Evolutionary conservation across 352 stramenopile genomes (phyloP).

Genomic region (Phytopythium mirpurense): DNA sequence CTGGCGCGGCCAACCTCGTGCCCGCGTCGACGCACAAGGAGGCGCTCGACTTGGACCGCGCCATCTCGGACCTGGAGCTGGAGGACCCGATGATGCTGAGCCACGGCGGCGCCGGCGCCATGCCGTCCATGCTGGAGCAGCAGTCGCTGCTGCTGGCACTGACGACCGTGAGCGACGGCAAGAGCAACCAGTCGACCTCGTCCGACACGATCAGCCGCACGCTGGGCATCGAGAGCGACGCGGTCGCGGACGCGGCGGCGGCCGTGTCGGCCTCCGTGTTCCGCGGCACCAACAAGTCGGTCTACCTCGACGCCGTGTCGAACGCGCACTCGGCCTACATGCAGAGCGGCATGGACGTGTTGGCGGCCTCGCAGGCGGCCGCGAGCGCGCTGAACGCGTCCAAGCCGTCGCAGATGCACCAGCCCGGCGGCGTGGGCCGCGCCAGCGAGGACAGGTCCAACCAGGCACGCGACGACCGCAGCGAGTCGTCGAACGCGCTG

Average conservation of each 20-base stretch:
- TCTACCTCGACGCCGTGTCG: constrained; percentile 26
- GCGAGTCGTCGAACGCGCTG: constrained; percentile 19
- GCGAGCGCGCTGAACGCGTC: constrained; percentile 6
- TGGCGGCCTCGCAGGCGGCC: constrained; percentile 3
- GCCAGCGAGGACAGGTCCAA: constrained; percentile 14
- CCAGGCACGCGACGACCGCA: constrained; percentile 14
- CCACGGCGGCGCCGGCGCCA: constrained; percentile 22
- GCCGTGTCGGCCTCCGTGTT: constrained; percentile 1
- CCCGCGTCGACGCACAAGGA: constrained; percentile 71
- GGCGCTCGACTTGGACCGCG: constrained; percentile 66
- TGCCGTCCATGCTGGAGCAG: constrained; percentile 30
- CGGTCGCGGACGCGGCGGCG: neutral
- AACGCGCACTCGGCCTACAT: constrained; percentile 9
- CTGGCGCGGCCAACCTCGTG: constrained; percentile 43
- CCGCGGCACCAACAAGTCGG: constrained; percentile 13
- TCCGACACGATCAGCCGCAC: constrained; percentile 33
- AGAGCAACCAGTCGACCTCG: constrained; percentile 37
- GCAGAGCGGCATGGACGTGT: constrained; percentile 5
- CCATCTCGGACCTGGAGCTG: constrained; percentile 80
- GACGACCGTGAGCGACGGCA: constrained; percentile 46
- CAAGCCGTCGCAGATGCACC: constrained; percentile 5
- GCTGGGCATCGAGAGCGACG: constrained; percentile 16
- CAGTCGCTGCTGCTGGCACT: constrained; percentile 45
- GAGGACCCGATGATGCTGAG: constrained; percentile 86
- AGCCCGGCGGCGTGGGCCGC: neutral